Evolutionary conservation across 1,284 basidiomycete species (phyloP).

Genomic region (Moniliophthora roreri): DNA sequence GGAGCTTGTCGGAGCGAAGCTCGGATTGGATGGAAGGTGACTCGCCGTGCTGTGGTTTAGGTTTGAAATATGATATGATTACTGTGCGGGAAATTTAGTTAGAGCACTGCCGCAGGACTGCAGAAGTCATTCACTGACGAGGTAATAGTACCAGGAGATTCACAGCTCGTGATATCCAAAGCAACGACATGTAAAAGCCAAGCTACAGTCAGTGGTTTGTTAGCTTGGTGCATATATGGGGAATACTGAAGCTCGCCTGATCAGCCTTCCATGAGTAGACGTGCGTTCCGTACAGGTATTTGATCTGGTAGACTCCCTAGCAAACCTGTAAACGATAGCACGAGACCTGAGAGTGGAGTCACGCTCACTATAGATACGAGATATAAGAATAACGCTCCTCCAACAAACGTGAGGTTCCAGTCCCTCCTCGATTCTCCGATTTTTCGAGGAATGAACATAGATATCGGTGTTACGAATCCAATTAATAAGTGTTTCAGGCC

Average conservation of each 20-base stretch:
- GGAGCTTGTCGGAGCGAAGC: constrained; percentile 41
- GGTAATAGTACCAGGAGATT: constrained; percentile 50
- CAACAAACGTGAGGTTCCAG: constrained; percentile 48
- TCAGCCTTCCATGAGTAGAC: constrained; percentile 49
- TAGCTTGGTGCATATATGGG: not conserved
- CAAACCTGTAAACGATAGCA: not conserved
- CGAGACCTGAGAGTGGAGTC: constrained; percentile 1
- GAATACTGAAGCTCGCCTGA: constrained; percentile 29
- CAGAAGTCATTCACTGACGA: no score
- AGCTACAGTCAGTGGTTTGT: constrained; percentile 27
- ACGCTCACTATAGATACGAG: constrained; percentile 46
- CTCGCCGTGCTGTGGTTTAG: constrained; percentile 31
- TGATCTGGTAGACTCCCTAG: constrained; percentile 49
- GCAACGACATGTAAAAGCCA: constrained; percentile 51
- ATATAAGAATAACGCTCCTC: constrained; percentile 44
- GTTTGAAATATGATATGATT: constrained; percentile 43
- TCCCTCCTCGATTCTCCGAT: constrained; percentile 36
- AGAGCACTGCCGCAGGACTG: no score
- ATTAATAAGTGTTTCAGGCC: constrained; percentile 28
- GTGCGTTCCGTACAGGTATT: constrained; percentile 54
- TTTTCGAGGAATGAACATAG: constrained; percentile 45
- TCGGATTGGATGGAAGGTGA: constrained; percentile 36
- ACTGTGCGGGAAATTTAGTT: constrained; percentile 26
- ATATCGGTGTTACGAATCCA: constrained; percentile 40
- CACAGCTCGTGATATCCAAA: constrained; percentile 47